A percentile compares a stretch with the other conserved stretches of the same genome.
These are phyloP conservation scores for Coemansia sp. DNA, from an alignment of 192 early-diverging fungal species.

Conservation along the genomic window DNA sequence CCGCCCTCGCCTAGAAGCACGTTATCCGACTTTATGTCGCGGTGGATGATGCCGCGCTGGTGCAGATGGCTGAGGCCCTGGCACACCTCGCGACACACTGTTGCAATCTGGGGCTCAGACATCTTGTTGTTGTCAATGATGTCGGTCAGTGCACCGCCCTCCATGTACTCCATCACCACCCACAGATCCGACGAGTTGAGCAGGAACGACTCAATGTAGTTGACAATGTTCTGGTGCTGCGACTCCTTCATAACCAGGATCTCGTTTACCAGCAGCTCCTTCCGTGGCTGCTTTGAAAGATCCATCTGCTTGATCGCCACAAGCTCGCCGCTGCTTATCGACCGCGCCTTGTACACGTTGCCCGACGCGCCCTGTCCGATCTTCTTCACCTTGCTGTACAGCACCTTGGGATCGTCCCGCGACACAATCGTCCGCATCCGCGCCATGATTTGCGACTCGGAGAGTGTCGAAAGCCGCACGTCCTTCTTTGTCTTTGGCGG, in stretches of 20 bases:
- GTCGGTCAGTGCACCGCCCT: constrained; percentile 96
- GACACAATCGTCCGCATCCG: constrained; percentile 88
- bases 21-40: constrained; percentile 91
- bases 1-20: constrained; percentile 78
- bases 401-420: constrained; percentile 81
- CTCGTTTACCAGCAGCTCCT: constrained; percentile 91
- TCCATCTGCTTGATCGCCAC: constrained; percentile 97
- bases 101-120: constrained; percentile 93
- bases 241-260: constrained; percentile 94
- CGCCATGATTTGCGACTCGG: constrained; percentile 94
- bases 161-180: constrained; percentile 99
- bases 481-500: constrained; percentile 66
- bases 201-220: constrained; percentile 91
- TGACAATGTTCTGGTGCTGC: constrained; percentile 94
- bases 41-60: constrained; percentile 80
- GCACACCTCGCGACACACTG: constrained; percentile 83
- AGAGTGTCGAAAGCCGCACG: constrained; percentile 84
- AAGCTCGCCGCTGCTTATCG: constrained; percentile 67
- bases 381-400: constrained; percentile 94
- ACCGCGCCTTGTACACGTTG: constrained; percentile 93
- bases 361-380: constrained; percentile 98
- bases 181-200: constrained; percentile 84
- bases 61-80: constrained; percentile 83
- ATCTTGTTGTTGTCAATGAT: constrained; percentile 93
- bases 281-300: constrained; percentile 80